These are phyloP conservation scores for Agrocybe pediades DNA, from an alignment of 768 basidiomycete species.

Conservation along the genomic window DNA sequence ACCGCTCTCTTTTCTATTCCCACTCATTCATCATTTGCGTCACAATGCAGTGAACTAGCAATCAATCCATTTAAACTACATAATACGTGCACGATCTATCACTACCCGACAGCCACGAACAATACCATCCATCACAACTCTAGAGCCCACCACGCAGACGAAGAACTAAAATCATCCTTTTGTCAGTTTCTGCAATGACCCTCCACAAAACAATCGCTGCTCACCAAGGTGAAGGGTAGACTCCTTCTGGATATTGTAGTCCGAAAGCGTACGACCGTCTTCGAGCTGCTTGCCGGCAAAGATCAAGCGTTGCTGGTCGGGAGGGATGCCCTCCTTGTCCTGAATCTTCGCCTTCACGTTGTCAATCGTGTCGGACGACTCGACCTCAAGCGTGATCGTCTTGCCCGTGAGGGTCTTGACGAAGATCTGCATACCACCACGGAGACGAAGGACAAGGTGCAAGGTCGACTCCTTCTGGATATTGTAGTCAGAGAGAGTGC, in stretches of 20 bases:
- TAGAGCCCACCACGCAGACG: constrained; percentile 43
- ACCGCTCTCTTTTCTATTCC: neutral
- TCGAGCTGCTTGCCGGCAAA: constrained; percentile 90
- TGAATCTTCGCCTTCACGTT: too few species aligned
- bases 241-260: constrained; percentile 72
- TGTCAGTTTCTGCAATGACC: constrained; percentile 11
- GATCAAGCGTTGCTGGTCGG: too few species aligned
- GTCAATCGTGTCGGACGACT: too few species aligned
- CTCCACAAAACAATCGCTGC: constrained; percentile 14
- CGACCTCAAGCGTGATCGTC: constrained; percentile 75
- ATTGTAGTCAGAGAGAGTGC: constrained; percentile 52
- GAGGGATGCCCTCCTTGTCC: too few species aligned
- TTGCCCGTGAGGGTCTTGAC: constrained; percentile 51
- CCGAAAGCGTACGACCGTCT: constrained; percentile 79
- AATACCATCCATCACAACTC: constrained; percentile 2
- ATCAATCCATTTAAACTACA: constrained; percentile 2
- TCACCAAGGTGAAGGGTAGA: constrained; percentile 56
- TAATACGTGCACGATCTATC: constrained; percentile 1
- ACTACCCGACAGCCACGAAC: neutral
- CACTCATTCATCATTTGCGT: constrained; percentile 15
- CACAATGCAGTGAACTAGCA: constrained; percentile 1
- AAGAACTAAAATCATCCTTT: constrained; percentile 27
- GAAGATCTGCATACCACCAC: constrained; percentile 42
- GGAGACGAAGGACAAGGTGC: constrained; percentile 36
- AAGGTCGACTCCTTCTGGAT: constrained; percentile 42